Evolutionary conservation across 2,329 filamentous ascomycete species (phyloP).

Genomic region (Stagonosporopsis cucurbitacearum): DNA sequence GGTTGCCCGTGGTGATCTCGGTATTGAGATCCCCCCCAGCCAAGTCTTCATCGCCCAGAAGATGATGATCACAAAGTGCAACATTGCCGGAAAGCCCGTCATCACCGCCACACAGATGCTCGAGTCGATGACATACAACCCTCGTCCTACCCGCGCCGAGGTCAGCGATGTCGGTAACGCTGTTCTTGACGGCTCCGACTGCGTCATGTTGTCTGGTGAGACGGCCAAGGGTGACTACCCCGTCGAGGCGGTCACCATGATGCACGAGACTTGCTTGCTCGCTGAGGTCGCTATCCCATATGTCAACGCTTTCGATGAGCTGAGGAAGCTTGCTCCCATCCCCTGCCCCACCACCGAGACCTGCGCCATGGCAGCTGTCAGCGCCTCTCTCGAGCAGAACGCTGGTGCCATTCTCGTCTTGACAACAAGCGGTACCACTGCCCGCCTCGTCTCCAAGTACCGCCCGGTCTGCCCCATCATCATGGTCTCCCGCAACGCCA

Average conservation of each 20-base stretch:
- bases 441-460: conserved; percentile 96
- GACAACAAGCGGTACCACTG: conserved; percentile 93
- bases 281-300: conserved; percentile 98
- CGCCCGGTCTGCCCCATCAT: conserved; percentile 98
- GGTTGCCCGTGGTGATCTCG: conserved; percentile 97
- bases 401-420: conserved; percentile 95
- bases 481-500: conserved; percentile 92
- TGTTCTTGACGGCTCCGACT: conserved; percentile 96
- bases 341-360: conserved; percentile 91
- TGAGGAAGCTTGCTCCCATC: conserved; percentile 80
- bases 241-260: conserved; percentile 89
- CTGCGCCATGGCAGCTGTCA: conserved; percentile 95
- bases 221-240: conserved; percentile 98
- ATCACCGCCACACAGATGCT: conserved; percentile 99
- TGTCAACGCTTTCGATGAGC: conserved; percentile 94
- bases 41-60: conserved; percentile 99
- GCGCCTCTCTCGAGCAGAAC: conserved; percentile 93
- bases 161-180: conserved; percentile 99
- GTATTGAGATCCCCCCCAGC: conserved; percentile 97
- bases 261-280: conserved; percentile 96
- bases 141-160: conserved; percentile 95
- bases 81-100: conserved; percentile 97
- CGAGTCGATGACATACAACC: conserved; percentile 99
- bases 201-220: conserved; percentile 99
- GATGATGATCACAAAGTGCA: conserved; percentile 99